Conservation (phyloP, 345 rosid species). For the Bretschneidera sinensis region DNA sequence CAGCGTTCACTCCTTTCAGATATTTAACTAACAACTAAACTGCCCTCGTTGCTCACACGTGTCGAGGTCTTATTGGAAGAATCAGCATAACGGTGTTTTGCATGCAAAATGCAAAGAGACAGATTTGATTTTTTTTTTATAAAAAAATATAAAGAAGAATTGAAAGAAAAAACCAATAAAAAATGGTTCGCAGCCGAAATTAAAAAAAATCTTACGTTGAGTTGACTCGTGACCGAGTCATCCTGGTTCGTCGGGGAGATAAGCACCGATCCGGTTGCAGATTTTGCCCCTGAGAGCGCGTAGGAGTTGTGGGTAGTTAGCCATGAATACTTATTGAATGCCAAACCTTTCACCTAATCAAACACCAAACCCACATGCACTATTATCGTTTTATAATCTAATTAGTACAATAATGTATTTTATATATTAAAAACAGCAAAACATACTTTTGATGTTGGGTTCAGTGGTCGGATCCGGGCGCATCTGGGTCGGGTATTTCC, state of each 20-base stretch:
- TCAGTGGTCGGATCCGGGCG: conserved; percentile 59
- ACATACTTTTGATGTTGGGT: conserved; percentile 67
- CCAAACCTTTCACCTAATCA: conserved; percentile 69
- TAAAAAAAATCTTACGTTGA: conserved; percentile 41
- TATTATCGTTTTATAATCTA: neutral
- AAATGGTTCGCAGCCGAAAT: too few species aligned
- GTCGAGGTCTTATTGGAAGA: too few species aligned
- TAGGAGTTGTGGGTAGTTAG: conserved; percentile 88
- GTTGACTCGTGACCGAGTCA: conserved; percentile 75
- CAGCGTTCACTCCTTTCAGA: too few species aligned
- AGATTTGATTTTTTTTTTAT: neutral
- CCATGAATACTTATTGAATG: conserved; percentile 89
- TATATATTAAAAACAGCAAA: neutral
- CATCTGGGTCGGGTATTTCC: conserved; percentile 83
- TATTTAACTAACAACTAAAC: too few species aligned
- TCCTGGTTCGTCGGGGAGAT: conserved; percentile 74
- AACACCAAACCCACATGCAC: conserved; percentile 32
- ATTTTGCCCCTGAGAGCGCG: conserved; percentile 40
- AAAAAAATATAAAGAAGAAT: neutral
- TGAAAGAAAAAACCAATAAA: conserved; percentile 4
- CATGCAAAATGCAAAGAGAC: too few species aligned
- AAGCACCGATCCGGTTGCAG: conserved; percentile 41
- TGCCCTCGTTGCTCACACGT: too few species aligned
- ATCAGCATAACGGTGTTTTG: too few species aligned
- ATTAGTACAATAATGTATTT: neutral